Evolutionary conservation across 2,329 filamentous ascomycete genomes (phyloP), one percentile per base, ranked within the genome.

Genomic region (Arthroderma sp.): DNA sequence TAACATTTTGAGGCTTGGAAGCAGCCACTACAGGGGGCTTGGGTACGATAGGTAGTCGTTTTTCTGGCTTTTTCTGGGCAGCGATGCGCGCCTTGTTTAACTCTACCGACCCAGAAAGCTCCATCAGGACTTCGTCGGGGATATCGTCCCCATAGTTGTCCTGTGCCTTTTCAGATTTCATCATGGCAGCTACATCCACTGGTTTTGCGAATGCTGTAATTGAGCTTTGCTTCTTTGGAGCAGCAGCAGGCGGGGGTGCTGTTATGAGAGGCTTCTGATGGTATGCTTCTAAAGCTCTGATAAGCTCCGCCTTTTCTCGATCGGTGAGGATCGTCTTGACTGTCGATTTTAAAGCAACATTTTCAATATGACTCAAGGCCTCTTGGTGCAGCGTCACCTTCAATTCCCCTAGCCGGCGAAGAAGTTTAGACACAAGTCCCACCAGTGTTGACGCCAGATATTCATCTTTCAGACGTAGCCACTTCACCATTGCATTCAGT

Each of bases 401-500:
- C 41, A 85, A 81, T 52, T 88, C 81, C 36, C 80, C 78, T n/a
- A 98, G 70, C 22, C 86, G 81, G 9, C 77, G 76, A 32, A 98
- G 73, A 47, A 98, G 80, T 60, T 94, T 94, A 54, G 80, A 78
- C 30, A 95, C 77, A 29, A 96, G 75, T 29, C 79, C 80, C 40
- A 94, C 85, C 9, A 89, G 81, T 34, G 85, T 85, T 48, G 75
- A 79, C 32, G 91, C 81, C 5, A 98, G 74, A 63, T 87, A 95
- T 45, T 79, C 74, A 60, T 98, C 91, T 50, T 89, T 83, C 4
- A 98, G 73, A 46, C 91, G 80, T 44, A 98, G 75, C 86, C 94
- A 94, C 59, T 83, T 85, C 33, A 83, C 81, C 64, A 94, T 81
- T 10, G 66, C 69, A 48, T 78, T 78, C 60, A 82, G 75, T 7